Conservation (phyloP, 805 yeast species). For the Kodamaea sagamina region DNA sequence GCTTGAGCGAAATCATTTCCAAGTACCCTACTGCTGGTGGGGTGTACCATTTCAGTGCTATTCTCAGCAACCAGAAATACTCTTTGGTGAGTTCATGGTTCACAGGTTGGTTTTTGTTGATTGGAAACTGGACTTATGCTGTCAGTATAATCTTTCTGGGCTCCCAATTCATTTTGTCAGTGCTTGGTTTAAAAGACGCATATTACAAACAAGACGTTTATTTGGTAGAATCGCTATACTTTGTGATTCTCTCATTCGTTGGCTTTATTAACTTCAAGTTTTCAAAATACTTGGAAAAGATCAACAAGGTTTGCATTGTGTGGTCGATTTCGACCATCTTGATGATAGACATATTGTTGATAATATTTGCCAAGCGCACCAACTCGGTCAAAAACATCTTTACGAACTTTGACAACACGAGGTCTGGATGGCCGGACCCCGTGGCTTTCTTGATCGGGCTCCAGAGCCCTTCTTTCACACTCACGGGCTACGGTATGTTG, state of each 20-base stretch:
- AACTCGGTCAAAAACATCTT: conserved; percentile 61
- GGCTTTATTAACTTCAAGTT: conserved; percentile 65
- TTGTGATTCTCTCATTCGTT: conserved; percentile 55
- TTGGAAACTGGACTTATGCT: conserved; percentile 80
- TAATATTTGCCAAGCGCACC: conserved; percentile 58
- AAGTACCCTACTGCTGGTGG: conserved; percentile 78
- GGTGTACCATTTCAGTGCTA: conserved; percentile 75
- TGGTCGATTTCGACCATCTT: conserved; percentile 76
- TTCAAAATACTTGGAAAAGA: conserved; percentile 58
- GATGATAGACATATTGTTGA: conserved; percentile 62
- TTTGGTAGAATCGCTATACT: conserved; percentile 58
- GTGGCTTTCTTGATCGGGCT: conserved; percentile 76
- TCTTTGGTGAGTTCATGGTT: conserved; percentile 69
- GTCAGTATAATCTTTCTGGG: conserved; percentile 76
- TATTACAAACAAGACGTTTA: conserved; percentile 59
- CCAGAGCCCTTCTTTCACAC: conserved; percentile 75
- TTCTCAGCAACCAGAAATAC: conserved; percentile 59
- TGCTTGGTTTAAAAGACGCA: conserved; percentile 61
- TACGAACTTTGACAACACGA: conserved; percentile 65
- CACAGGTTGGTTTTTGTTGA: conserved; percentile 72
- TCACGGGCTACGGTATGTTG: conserved; percentile 81
- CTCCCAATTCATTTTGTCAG: conserved; percentile 67
- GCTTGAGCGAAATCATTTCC: conserved; percentile 75
- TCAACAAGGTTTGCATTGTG: conserved; percentile 67
- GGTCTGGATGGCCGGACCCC: conserved; percentile 75